Evolutionary conservation across 1,139 yeast genomes (phyloP), one percentile per base, ranked within the genome.

Genomic region (Lodderomyces elongisporus): DNA sequence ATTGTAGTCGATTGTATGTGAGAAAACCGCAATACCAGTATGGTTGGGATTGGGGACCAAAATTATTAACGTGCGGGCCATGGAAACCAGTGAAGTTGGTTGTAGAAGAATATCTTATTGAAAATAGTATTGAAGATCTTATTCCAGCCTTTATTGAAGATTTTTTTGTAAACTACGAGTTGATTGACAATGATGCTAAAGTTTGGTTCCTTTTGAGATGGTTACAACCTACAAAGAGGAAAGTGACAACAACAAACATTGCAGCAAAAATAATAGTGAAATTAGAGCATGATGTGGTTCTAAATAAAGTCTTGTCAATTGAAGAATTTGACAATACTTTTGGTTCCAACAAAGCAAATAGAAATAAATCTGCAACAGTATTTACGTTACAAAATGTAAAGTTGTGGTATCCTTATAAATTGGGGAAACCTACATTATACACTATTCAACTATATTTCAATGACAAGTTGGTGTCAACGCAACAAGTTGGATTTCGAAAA

Each of bases 31-130:
- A 70, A 45, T 72, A 70, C 44, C 77, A 72, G 39, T 73, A 58
- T 46, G 79, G 79, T 3, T 73, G 79, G 79, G 79, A 73, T 47
- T 73, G 79, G 79, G 77, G 77, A 8, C 78, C 77, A 5, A 47
- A 57, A 1, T 46, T 70, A 31, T 52, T 68, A 46, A 60, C 71
- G 12, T 66, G 72, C 47, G 77, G 77, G 4, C 72, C 22, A 8
- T 20, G 22, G 22, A 7, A 10, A 20, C 22, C 22, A 7, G 22
- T 20, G 9, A 20, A 7, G 22, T 20, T 20, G 22, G 22, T 20
- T 10, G 7, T 7, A 8, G 22, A 10, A 7, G 22, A 20, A 8
- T n/a, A n/a, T n/a, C n/a, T n/a, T n/a, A n/a, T n/a, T n/a, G n/a
- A n/a, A n/a, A n/a, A n/a, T n/a, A n/a, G n/a, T n/a, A n/a, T n/a